Evolutionary conservation across 495 filamentous ascomycete genomes (phyloP).

Genomic region (Penicillium soppii): DNA sequence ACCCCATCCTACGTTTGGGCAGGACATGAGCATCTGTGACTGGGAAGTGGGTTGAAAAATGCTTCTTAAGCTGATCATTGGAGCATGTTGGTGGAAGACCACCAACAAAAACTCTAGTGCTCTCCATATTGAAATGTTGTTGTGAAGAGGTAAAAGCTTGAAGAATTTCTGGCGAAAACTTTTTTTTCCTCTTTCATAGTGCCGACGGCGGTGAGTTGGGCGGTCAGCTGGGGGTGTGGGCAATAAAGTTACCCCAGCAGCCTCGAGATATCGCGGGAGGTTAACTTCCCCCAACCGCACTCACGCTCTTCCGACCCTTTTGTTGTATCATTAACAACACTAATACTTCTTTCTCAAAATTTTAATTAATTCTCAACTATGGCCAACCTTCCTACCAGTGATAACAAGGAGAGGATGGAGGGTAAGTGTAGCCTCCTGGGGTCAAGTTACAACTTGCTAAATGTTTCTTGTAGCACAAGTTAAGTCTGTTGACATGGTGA

Average conservation of each 20-base stretch:
- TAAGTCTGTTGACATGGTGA: slow-evolving; percentile 98
- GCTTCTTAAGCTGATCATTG: slow-evolving; percentile 79
- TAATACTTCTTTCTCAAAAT: background rate
- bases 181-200: slow-evolving; percentile 39
- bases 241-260: slow-evolving; percentile 14
- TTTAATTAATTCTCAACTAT: slow-evolving; percentile 31
- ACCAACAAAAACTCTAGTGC: slow-evolving; percentile 83
- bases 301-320: too few relatives aligned
- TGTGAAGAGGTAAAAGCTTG: slow-evolving; percentile 21
- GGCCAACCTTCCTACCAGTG: slow-evolving; percentile 30
- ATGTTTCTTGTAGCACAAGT: slow-evolving; percentile 67
- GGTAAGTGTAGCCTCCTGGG: slow-evolving; percentile 44
- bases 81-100: slow-evolving; percentile 73
- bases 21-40: slow-evolving; percentile 92
- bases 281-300: background rate
- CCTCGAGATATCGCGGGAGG: slow-evolving; percentile 12
- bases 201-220: slow-evolving; percentile 34
- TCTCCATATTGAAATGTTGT: slow-evolving; percentile 39
- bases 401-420: slow-evolving; percentile 71
- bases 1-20: slow-evolving; percentile 85
- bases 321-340: too few relatives aligned
- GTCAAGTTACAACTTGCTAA: slow-evolving; percentile 27
- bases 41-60: slow-evolving; percentile 73
- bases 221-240: slow-evolving; percentile 13
- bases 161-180: slow-evolving; percentile 15